Percentiles rank a stretch among this genome's conserved stretches.
phyloP scores from a whole-genome alignment of 2,329 filamentous ascomycete species.

The Fusarium hostae region DNA sequence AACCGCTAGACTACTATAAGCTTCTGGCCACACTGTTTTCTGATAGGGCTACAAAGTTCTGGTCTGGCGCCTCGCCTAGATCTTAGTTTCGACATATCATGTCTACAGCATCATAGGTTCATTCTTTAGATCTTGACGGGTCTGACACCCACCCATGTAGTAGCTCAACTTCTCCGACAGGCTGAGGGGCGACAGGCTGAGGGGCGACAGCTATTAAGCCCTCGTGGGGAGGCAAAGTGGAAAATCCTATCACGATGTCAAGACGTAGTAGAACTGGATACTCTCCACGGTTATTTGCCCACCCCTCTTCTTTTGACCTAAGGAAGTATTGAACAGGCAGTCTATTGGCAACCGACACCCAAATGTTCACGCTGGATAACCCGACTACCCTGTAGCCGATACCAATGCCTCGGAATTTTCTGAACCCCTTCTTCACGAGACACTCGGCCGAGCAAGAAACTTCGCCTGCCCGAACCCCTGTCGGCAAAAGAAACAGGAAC shows the following conservation, averaged over 20 bases:
- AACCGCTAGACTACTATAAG: neutral
- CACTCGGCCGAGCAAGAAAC: slow-evolving; percentile 20
- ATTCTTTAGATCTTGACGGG: neutral
- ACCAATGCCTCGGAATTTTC: neutral
- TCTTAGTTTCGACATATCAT: neutral
- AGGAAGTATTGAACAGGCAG: neutral
- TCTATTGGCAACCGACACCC: neutral
- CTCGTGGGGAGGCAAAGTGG: neutral
- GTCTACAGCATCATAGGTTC: neutral
- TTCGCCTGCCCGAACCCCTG: neutral
- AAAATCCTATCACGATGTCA: neutral
- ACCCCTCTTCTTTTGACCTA: neutral
- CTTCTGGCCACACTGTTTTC: neutral
- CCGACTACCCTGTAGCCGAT: neutral
- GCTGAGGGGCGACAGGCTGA: neutral
- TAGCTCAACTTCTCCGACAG: neutral
- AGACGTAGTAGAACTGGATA: neutral
- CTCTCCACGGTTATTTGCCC: neutral
- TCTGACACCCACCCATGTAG: neutral
- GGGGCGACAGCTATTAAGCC: neutral
- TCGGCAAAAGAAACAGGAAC: slow-evolving; percentile 1
- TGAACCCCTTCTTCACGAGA: neutral
- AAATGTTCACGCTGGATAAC: neutral
- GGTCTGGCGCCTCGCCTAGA: neutral
- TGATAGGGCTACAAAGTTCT: slow-evolving; percentile 27